A percentile compares a stretch with the other conserved stretches of the same genome.
Evolutionary conservation across 2,329 filamentous ascomycete genomes (phyloP).

Genomic region (Cladosporium austrohemisphaericum): DNA sequence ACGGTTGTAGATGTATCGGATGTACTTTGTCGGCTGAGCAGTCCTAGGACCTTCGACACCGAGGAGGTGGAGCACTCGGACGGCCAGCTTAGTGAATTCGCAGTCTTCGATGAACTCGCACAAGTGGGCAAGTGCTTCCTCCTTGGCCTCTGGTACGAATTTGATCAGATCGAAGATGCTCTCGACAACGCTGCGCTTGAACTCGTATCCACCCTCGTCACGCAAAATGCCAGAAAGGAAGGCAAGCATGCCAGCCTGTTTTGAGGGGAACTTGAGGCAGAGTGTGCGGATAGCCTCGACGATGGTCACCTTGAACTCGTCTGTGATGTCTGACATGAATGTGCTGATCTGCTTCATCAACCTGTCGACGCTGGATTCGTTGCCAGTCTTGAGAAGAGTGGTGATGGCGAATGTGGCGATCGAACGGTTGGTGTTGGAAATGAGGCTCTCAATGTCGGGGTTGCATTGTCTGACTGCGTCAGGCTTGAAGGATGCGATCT

Average conservation of each 20-base stretch:
- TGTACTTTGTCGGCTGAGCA: conserved; percentile 94
- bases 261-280: conserved; percentile 95
- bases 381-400: conserved; percentile 95
- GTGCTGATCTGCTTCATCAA: conserved; percentile 98
- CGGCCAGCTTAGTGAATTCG: conserved; percentile 96
- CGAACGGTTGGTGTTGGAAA: conserved; percentile 93
- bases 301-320: conserved; percentile 99
- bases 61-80: conserved; percentile 89
- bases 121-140: conserved; percentile 83
- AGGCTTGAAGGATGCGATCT: conserved; percentile 95
- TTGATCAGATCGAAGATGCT: conserved; percentile 99
- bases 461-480: conserved; percentile 90
- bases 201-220: conserved; percentile 96
- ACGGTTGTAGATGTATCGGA: conserved; percentile 98
- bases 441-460: conserved; percentile 92
- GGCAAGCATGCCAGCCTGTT: conserved; percentile 94
- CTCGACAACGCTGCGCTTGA: conserved; percentile 95
- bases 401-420: conserved; percentile 99
- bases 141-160: conserved; percentile 84
- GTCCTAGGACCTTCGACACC: conserved; percentile 94
- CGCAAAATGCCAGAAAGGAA: conserved; percentile 96
- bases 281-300: conserved; percentile 96
- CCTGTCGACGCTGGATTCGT: conserved; percentile 93
- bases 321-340: conserved; percentile 98
- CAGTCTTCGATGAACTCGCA: conserved; percentile 99